These are phyloP conservation scores for Larix kaempferi DNA, from an alignment of 75 land plant species.

Conservation along the genomic window DNA sequence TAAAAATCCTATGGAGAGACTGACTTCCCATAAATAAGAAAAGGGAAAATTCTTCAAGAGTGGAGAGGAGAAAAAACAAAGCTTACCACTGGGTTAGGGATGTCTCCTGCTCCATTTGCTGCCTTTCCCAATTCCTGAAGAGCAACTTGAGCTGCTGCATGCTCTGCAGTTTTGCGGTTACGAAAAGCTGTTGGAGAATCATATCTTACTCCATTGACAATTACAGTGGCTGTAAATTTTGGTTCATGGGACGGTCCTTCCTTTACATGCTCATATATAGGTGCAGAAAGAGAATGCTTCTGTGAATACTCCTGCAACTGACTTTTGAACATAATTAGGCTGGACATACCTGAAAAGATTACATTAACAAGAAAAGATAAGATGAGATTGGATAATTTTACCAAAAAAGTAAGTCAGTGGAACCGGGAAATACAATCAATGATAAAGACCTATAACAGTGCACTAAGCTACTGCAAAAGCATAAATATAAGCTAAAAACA, in stretches of 20 bases:
- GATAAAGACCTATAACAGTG: too few relatives aligned
- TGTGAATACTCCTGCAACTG: conserved; percentile 79
- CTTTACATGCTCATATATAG: conserved; percentile 65
- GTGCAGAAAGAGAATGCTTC: conserved; percentile 54
- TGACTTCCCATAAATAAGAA: too few relatives aligned
- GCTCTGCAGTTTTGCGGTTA: conserved; percentile 82
- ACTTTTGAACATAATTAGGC: conserved; percentile 70
- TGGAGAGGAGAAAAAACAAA: not conserved
- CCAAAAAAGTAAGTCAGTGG: too few relatives aligned
- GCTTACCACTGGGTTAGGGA: conserved; percentile 70
- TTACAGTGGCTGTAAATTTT: conserved; percentile 59
- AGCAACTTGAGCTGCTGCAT: conserved; percentile 90
- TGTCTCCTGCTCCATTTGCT: conserved; percentile 24
- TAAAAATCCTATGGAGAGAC: too few relatives aligned
- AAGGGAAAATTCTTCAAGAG: too few relatives aligned
- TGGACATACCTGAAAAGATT: conserved; percentile 42
- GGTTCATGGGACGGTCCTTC: conserved; percentile 88
- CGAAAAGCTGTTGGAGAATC: conserved; percentile 59
- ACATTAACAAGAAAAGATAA: too few relatives aligned
- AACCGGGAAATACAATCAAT: too few relatives aligned
- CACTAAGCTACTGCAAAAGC: too few relatives aligned
- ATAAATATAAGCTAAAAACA: too few relatives aligned
- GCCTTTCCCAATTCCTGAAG: conserved; percentile 43
- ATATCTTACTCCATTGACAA: conserved; percentile 54
- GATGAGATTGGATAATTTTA: too few relatives aligned